Evolutionary conservation across 257 asterid species (phyloP).

Genomic region (Gentiana straminea): DNA sequence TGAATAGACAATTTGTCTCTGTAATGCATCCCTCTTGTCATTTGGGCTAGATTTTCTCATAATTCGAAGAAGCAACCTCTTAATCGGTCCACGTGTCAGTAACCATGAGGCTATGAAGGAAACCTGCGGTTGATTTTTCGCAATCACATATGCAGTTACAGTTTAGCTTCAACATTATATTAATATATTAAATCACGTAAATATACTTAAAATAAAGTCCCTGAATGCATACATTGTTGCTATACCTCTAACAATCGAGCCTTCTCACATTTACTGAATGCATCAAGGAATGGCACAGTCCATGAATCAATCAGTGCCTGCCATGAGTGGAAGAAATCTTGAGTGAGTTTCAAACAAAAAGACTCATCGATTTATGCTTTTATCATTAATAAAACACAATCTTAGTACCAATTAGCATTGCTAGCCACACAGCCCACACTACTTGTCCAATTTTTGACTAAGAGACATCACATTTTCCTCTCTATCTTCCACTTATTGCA

Average conservation of each 20-base stretch:
- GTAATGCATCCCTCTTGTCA: slow-evolving; percentile 32
- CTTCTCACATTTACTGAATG: slow-evolving; percentile 40
- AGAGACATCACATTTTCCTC: too few species aligned
- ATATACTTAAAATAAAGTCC: slow-evolving; percentile 28
- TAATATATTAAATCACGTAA: too few species aligned
- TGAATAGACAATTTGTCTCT: slow-evolving; percentile 49
- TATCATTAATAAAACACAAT: background rate
- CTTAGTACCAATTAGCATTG: background rate
- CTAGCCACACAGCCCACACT: background rate
- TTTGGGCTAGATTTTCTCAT: slow-evolving; percentile 58
- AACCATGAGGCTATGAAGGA: slow-evolving; percentile 79
- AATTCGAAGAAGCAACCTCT: slow-evolving; percentile 60
- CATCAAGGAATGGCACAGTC: slow-evolving; percentile 53
- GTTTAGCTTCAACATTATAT: slow-evolving; percentile 1
- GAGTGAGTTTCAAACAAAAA: too few species aligned
- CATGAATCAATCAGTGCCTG: slow-evolving; percentile 84
- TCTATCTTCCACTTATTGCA: too few species aligned
- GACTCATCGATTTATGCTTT: too few species aligned
- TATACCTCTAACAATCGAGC: slow-evolving; percentile 65
- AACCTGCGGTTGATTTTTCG: slow-evolving; percentile 27
- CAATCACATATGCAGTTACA: too few species aligned
- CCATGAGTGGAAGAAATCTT: slow-evolving; percentile 11
- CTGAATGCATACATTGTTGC: slow-evolving; percentile 25
- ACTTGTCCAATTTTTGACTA: too few species aligned
- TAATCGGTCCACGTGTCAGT: slow-evolving; percentile 44